Conservation (phyloP, 1,284 basidiomycete genomes). For the Leccinum angustisporum region DNA sequence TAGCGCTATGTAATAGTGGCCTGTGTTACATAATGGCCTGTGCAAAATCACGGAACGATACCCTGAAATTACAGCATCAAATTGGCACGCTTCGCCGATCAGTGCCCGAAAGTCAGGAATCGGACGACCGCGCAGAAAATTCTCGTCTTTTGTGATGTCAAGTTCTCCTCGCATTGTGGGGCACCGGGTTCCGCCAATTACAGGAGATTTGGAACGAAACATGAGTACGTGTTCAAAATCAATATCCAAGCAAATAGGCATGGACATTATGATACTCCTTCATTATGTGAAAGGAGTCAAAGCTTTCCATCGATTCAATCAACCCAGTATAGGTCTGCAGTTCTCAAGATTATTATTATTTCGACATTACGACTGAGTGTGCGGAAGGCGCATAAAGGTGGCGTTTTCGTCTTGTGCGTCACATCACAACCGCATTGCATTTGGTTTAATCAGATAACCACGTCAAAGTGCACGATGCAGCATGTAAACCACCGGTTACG, state of each 20-base stretch:
- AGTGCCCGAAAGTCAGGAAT: background rate
- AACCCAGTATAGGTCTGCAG: background rate
- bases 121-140: background rate
- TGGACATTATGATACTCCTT: background rate
- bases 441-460: background rate
- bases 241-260: background rate
- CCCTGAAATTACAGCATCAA: background rate
- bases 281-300: background rate
- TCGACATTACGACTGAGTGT: background rate
- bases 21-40: no score
- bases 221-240: background rate
- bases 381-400: no score
- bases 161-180: no score
- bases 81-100: background rate
- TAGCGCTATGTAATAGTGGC: no score
- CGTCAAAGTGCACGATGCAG: no score
- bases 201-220: background rate
- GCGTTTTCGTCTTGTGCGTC: no score
- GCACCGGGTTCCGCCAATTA: background rate
- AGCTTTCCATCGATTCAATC: background rate
- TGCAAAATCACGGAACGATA: background rate
- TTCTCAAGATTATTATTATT: background rate
- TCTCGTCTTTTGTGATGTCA: background rate
- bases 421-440: no score
- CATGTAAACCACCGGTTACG: no score